Evolutionary conservation across 805 yeast species (phyloP).

Genomic region (Yueomyces sp.): DNA sequence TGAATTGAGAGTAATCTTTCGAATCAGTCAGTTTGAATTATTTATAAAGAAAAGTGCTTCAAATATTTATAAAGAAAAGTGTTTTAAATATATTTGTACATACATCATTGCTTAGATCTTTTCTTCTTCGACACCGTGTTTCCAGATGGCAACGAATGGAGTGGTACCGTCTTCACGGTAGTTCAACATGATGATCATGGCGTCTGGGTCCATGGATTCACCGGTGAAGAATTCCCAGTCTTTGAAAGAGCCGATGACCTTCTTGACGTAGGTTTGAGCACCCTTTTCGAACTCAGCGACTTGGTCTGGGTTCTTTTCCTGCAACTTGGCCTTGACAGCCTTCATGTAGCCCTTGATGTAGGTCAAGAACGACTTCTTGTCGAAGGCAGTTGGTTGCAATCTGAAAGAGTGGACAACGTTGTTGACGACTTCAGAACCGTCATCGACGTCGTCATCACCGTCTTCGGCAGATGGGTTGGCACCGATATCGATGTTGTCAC

Average conservation of each 20-base stretch:
- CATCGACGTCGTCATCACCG: constrained; percentile 72
- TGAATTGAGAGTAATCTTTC: too few species aligned
- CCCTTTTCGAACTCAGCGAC: constrained; percentile 92
- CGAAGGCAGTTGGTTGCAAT: constrained; percentile 88
- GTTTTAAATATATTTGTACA: too few species aligned
- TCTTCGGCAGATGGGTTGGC: constrained; percentile 99
- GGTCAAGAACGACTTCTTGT: constrained; percentile 93
- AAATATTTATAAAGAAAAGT: too few species aligned
- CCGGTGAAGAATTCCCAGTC: constrained; percentile 99
- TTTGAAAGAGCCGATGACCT: constrained; percentile 86
- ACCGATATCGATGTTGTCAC: constrained; percentile 95
- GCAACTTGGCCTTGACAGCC: constrained; percentile 79
- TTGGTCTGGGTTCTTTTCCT: constrained; percentile 80
- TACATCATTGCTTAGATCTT: constrained; percentile 53
- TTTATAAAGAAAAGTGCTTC: too few species aligned
- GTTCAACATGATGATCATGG: constrained; percentile 93
- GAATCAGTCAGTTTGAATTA: too few species aligned
- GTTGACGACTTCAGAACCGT: constrained; percentile 84
- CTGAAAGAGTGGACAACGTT: constrained; percentile 98
- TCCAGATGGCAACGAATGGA: constrained; percentile 97
- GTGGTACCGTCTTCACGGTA: constrained; percentile 99
- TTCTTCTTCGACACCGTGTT: constrained; percentile 85
- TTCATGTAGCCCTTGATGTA: constrained; percentile 99
- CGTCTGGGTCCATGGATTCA: constrained; percentile 99
- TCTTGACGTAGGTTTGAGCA: constrained; percentile 91